phyloP scores from a whole-genome alignment of 2,329 filamentous ascomycete genomes.

The Aureobasidium sp. region DNA sequence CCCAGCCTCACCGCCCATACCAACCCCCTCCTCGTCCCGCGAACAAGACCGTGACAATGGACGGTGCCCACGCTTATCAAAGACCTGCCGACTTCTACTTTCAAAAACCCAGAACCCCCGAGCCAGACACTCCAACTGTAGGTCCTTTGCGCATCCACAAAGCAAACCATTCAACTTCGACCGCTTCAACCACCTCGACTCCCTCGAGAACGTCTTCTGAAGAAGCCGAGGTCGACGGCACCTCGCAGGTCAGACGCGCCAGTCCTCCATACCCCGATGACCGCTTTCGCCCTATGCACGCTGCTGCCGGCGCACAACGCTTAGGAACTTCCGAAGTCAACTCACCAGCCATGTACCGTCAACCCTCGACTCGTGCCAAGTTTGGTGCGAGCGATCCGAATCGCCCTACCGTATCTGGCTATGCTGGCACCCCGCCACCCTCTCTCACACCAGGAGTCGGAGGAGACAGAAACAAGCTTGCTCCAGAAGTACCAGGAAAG shows the following conservation, averaged over 20 bases:
- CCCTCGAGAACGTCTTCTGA: constrained; percentile 47
- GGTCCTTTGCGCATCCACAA: constrained; percentile 82
- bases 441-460: constrained; percentile 27
- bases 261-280: constrained; percentile 40
- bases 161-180: constrained; percentile 40
- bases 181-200: constrained; percentile 31
- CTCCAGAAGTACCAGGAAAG: constrained; percentile 64
- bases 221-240: constrained; percentile 58
- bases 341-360: constrained; percentile 17
- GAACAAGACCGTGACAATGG: background rate
- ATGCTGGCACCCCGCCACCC: constrained; percentile 29
- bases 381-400: constrained; percentile 42
- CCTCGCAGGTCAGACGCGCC: constrained; percentile 41
- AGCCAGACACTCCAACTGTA: constrained; percentile 57
- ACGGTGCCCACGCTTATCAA: constrained; percentile 38
- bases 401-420: constrained; percentile 38
- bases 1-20: background rate
- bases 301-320: constrained; percentile 27
- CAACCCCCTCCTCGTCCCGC: background rate
- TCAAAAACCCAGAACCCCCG: constrained; percentile 24
- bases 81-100: constrained; percentile 61
- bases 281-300: constrained; percentile 21
- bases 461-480: constrained; percentile 54
- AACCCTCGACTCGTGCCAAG: constrained; percentile 25
- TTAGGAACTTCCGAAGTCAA: constrained; percentile 25